These are phyloP conservation scores for Fusarium proliferatum DNA, from an alignment of 2,329 filamentous ascomycete genomes.

Conservation along the genomic window DNA sequence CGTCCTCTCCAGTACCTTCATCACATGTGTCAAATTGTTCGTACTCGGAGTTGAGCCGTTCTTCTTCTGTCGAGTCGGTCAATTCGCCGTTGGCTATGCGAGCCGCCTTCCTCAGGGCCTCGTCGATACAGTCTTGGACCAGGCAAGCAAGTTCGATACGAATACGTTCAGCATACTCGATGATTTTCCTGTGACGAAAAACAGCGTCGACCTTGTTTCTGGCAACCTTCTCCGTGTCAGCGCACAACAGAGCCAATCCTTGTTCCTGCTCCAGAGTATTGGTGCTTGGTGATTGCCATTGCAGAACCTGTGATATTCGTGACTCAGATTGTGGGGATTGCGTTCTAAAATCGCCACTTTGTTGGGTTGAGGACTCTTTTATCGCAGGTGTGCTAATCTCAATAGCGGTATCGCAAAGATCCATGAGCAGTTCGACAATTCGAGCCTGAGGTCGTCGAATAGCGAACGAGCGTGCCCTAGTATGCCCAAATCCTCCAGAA, in stretches of 20 bases:
- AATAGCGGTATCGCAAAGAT: constrained; percentile 93
- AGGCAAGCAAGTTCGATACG: constrained; percentile 92
- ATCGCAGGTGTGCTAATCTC: constrained; percentile 95
- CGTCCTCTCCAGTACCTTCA: constrained; percentile 50
- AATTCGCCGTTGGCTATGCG: constrained; percentile 86
- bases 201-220: constrained; percentile 93
- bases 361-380: constrained; percentile 79
- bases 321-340: constrained; percentile 97
- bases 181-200: constrained; percentile 87
- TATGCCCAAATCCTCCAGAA: constrained; percentile 81
- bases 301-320: constrained; percentile 90
- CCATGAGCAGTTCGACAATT: constrained; percentile 93
- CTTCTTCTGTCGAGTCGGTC: constrained; percentile 78
- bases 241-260: constrained; percentile 85
- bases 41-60: constrained; percentile 54
- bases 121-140: constrained; percentile 95
- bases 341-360: constrained; percentile 82
- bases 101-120: constrained; percentile 88
- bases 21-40: constrained; percentile 45
- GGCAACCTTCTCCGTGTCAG: constrained; percentile 87
- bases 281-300: constrained; percentile 95
- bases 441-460: constrained; percentile 88
- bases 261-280: constrained; percentile 94
- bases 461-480: constrained; percentile 87
- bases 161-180: constrained; percentile 96